Base-by-base conservation (phyloP, 192 early-diverging fungal genomes). In the Coemansia brasiliensis region DNA sequence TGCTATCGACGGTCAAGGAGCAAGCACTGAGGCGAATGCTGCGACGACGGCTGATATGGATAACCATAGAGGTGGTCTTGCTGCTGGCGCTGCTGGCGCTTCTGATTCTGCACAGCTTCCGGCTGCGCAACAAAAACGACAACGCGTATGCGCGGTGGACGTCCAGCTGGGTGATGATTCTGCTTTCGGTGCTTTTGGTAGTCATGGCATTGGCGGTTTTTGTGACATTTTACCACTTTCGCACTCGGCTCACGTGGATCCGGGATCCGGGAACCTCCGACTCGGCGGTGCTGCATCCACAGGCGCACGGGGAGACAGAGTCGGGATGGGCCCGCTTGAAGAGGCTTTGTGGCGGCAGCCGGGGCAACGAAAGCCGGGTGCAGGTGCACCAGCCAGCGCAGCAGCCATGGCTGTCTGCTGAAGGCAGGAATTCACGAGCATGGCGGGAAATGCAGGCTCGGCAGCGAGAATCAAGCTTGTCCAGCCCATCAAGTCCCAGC, bases 91-190 rank as follows among this genome's bases (percentile, higher is more conserved):
- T 78, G 42, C 48, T 78, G 22, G 74, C 68, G 15, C 48, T 78
- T 38, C 61, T 78, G 20, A 50, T 78, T 3, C 35, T 78, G n/a
- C 57, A 71, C 57, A 78, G 74, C 57, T 70, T 71, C 44, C 59
- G 74, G 20, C 61, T 78, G 15, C 61, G 57, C 15, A 48, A 67
- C 50, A 59, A 40, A 16, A 13, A 27, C 25, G 53, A 61, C 59
- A 78, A 67, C 54, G 61, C 45, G 13, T 78, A 78, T 37, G 64
- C 60, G 57, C 58, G 22, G 48, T 78, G 74, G 74, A 71, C 74
- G 46, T 71, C 67, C 10, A 78, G 74, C 54, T 78, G 74, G 74
- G 68, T 71, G 27, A 63, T 78, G 68, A 70, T 78, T 12, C 35
- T 78, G 46, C 60, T 78, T 3, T 78, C 74, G 6, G 63, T 78